phyloP scores from a whole-genome alignment of 345 rosid genomes.

The Litchi chinensis region DNA sequence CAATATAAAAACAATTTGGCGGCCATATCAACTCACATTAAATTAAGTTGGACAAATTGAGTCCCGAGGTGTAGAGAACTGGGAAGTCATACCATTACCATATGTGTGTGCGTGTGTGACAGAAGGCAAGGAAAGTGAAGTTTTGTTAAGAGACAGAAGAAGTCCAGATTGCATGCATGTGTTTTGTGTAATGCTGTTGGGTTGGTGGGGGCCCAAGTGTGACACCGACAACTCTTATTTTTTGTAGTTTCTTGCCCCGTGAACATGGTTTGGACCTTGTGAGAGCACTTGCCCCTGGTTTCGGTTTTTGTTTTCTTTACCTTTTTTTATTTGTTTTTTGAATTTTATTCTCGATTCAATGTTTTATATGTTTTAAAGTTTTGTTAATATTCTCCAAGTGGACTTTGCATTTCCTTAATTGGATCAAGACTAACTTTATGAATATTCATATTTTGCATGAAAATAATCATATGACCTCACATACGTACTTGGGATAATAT shows the following conservation, averaged over 20 bases:
- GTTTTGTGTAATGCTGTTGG: neutral
- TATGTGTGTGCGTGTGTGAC: no score
- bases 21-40: no score
- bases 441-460: neutral
- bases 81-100: no score
- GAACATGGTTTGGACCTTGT: neutral
- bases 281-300: neutral
- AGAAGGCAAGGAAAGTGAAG: no score
- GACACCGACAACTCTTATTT: neutral
- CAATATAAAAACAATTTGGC: no score
- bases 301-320: no score
- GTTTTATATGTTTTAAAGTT: neutral
- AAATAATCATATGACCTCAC: no score
- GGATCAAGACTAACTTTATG: neutral
- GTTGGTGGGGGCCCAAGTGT: constrained; percentile 4
- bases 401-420: neutral
- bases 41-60: no score
- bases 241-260: neutral
- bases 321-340: neutral
- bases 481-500: no score
- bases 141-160: no score
- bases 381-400: neutral
- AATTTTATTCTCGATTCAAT: neutral
- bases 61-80: no score
- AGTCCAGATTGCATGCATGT: neutral